phyloP scores from a whole-genome alignment of 257 asterid species.

The Sherardia arvensis region DNA sequence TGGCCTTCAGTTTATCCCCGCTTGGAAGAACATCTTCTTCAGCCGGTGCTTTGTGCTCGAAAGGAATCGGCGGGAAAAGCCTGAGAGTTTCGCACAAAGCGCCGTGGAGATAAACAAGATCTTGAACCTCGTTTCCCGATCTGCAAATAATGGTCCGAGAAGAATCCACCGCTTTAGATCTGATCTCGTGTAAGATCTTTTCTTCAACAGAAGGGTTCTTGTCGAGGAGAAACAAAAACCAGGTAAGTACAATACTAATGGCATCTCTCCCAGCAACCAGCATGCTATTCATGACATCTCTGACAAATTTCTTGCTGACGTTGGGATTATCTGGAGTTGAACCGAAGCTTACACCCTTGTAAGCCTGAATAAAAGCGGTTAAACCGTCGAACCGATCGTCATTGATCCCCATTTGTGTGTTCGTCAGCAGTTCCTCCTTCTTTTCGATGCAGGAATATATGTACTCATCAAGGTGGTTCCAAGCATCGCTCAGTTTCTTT shows the following conservation, averaged over 20 bases:
- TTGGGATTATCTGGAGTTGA: background rate
- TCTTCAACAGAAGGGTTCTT: slow-evolving; percentile 16
- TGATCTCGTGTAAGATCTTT: slow-evolving; percentile 1
- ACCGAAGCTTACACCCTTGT: slow-evolving; percentile 1
- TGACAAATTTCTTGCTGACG: slow-evolving; percentile 19
- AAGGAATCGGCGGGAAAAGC: background rate
- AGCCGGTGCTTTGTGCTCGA: background rate
- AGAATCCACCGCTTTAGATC: too few relatives aligned
- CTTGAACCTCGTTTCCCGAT: background rate
- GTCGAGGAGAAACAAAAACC: slow-evolving; percentile 40
- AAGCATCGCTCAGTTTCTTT: background rate
- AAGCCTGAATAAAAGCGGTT: slow-evolving; percentile 12
- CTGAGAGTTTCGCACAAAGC: background rate
- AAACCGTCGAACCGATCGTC: slow-evolving; percentile 6
- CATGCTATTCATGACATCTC: slow-evolving; percentile 27
- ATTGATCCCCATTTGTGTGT: too few relatives aligned
- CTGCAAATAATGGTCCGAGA: too few relatives aligned
- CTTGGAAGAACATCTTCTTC: background rate
- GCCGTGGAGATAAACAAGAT: background rate
- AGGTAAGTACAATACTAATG: slow-evolving; percentile 29
- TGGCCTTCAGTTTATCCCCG: background rate
- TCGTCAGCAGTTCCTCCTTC: background rate
- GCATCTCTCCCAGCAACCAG: slow-evolving; percentile 44
- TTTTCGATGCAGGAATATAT: background rate
- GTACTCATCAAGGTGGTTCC: background rate